Evolutionary conservation across 805 yeast genomes (phyloP), one percentile per base, ranked within the genome.

Genomic region (Spathaspora arborariae): DNA sequence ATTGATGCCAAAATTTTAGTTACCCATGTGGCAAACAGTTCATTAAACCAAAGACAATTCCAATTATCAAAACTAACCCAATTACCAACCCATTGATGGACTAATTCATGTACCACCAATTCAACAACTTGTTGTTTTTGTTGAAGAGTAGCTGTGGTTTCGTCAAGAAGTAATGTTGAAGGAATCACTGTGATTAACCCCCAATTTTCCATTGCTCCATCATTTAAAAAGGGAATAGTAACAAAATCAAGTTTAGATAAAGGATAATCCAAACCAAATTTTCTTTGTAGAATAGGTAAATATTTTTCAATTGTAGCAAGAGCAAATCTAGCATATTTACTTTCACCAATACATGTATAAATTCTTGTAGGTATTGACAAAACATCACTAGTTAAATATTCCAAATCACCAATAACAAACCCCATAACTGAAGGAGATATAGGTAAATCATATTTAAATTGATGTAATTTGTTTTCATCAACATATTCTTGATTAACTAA

Each of bases 171-270:
- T 10, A 71, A 45, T 52, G 80, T 82, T 40, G 75, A 74, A 44
- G 78, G 74, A 45, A 82, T 75, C 6, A 84, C 71, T 2, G 85
- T 78, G 43, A 87, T 73, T 65, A 84, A 64, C 3, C 88, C 86
- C 79, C 85, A 82, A 59, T 86, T 85, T 59, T 87, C 95, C 82
- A 85, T 86, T 2, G 88, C 95, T 48, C 87, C 86, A 59, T 85
- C 92, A 22, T 81, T 74, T 46, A 87, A 67, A 54, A 81, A 84
- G 8, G 94, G 94, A 7, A 87, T 61, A 1, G 86, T 78, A 3
- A 82, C 78, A 41, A 87, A 64, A 57, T 86, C 94, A 20, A 87
- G 63, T 53, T 87, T 86, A 2, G 72, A 65, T 48, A 84, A 63
- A 1, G 92, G 92, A 56, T 74, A 85, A 1, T 57, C 52, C 10